phyloP scores from a whole-genome alignment of 208 protist species.

The Acanthamoeba healyi region DNA sequence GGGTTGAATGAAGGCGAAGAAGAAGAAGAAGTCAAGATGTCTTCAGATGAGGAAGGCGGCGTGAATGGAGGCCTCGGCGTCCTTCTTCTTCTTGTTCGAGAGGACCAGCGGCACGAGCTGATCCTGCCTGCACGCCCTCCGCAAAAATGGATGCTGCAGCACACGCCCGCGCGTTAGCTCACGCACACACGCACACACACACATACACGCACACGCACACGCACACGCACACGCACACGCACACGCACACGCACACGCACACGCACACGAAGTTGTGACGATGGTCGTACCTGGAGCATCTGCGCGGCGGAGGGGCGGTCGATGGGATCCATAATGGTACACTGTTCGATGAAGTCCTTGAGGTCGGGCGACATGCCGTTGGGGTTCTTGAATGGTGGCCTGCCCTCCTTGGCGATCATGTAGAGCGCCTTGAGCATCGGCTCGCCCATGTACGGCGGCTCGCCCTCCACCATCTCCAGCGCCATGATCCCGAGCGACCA shows the following conservation, averaged over 20 bases:
- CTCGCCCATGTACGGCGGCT: conserved; percentile 64
- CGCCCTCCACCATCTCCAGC: conserved; percentile 57
- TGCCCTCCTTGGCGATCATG: conserved; percentile 69
- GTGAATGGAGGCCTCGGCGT: conserved; percentile 8
- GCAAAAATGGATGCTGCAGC: conserved; percentile 72
- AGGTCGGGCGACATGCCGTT: conserved; percentile 44
- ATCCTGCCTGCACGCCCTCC: conserved; percentile 1
- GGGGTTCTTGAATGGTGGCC: conserved; percentile 58
- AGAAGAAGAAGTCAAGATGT: too few relatives aligned
- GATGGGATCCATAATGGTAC: conserved; percentile 37
- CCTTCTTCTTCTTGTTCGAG: conserved; percentile 42
- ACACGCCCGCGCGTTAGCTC: too few relatives aligned
- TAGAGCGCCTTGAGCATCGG: conserved; percentile 53
- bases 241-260: neutral
- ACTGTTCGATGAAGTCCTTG: conserved; percentile 72
- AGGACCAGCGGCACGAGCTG: conserved; percentile 33
- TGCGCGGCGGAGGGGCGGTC: conserved; percentile 9
- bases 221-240: neutral
- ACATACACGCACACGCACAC: neutral
- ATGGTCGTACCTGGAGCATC: neutral
- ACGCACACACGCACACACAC: neutral
- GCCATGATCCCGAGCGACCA: conserved; percentile 71
- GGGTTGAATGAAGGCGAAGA: too few relatives aligned
- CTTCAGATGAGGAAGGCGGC: conserved; percentile 18
- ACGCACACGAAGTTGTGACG: neutral